These are phyloP conservation scores for Komagataella mondaviorum DNA, from an alignment of 805 yeast genomes.

Conservation along the genomic window DNA sequence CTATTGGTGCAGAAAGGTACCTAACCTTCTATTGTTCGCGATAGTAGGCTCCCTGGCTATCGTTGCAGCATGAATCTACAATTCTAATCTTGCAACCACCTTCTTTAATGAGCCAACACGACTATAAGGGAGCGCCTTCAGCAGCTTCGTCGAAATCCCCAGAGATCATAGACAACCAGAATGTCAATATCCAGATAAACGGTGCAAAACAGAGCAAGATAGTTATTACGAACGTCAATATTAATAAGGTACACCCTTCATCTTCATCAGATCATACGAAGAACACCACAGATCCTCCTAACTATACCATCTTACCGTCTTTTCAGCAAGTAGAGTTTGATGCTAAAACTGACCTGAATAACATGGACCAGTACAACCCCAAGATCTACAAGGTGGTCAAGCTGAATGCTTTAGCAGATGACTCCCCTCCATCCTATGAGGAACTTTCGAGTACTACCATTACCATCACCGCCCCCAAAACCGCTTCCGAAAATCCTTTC, in stretches of 20 bases:
- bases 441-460: not conserved
- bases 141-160: not conserved
- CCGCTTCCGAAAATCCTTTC: not conserved
- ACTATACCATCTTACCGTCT: not conserved
- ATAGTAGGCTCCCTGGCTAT: not conserved
- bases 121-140: not conserved
- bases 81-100: not conserved
- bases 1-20: not conserved
- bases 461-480: not conserved
- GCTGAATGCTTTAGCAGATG: not conserved
- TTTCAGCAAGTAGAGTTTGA: not conserved
- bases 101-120: not conserved
- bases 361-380: slow-evolving; percentile 16
- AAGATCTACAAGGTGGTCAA: slow-evolving; percentile 16
- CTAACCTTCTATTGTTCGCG: not conserved
- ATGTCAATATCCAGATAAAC: not conserved
- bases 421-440: not conserved
- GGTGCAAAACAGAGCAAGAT: not conserved
- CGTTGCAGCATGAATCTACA: not conserved
- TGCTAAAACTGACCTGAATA: slow-evolving; percentile 6
- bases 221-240: not conserved
- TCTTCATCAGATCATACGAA: not conserved
- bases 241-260: not conserved
- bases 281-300: not conserved
- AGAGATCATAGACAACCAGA: not conserved